Conservation (phyloP, 768 basidiomycete genomes). For the Hemileccinum impolitum region DNA sequence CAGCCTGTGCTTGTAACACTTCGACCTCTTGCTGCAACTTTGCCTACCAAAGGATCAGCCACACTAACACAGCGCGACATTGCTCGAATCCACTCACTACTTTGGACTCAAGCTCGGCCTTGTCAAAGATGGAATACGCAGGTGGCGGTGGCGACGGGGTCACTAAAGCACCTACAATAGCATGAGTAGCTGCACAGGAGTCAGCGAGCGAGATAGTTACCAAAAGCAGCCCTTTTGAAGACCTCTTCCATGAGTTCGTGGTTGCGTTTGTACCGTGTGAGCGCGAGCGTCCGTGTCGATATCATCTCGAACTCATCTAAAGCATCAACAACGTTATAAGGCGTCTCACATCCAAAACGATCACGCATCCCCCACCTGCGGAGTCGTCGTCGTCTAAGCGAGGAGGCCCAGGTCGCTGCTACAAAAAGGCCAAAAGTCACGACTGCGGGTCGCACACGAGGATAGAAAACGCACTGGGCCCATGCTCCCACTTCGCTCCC, state of each 20-base stretch:
- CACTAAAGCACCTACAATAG: constrained; percentile 42
- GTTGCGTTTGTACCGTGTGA: constrained; percentile 73
- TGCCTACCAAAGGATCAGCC: constrained; percentile 35
- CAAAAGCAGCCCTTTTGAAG: constrained; percentile 69
- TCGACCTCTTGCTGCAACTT: constrained; percentile 61
- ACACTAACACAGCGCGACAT: neutral
- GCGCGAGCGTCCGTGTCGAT: constrained; percentile 67
- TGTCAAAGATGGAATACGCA: constrained; percentile 61
- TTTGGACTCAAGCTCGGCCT: constrained; percentile 54
- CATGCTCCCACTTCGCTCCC: constrained; percentile 44
- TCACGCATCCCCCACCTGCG: constrained; percentile 42
- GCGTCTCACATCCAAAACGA: neutral
- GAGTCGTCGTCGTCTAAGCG: constrained; percentile 60
- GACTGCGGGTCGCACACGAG: neutral
- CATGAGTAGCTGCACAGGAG: neutral
- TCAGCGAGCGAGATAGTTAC: constrained; percentile 19
- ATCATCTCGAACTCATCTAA: constrained; percentile 69
- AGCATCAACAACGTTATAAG: neutral
- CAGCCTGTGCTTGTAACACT: constrained; percentile 47
- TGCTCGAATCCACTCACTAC: constrained; percentile 37
- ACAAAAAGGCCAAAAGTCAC: neutral
- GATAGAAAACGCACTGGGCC: constrained; percentile 33
- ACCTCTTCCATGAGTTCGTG: constrained; percentile 85
- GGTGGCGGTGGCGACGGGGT: constrained; percentile 39
- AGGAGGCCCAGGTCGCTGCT: constrained; percentile 33